Evolutionary conservation across 805 yeast species (phyloP).

Genomic region (Lipomyces lipofer): DNA sequence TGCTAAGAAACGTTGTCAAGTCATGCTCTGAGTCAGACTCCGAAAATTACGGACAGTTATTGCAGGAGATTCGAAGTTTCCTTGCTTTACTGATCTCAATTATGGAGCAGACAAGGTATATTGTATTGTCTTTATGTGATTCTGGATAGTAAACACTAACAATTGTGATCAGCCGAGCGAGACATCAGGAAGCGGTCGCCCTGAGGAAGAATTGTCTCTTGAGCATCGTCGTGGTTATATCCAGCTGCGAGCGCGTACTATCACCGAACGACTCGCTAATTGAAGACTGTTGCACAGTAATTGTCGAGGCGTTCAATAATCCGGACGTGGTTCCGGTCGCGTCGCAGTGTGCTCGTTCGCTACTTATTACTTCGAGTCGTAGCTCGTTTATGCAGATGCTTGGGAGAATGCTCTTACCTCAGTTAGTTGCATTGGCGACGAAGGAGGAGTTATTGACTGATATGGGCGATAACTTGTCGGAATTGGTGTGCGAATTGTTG

Average conservation of each 20-base stretch:
- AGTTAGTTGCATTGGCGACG: slow-evolving; percentile 42
- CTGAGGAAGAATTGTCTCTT: slow-evolving; percentile 42
- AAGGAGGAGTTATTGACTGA: slow-evolving; percentile 32
- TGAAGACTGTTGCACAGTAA: slow-evolving; percentile 38
- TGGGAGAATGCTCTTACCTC: slow-evolving; percentile 50
- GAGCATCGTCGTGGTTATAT: slow-evolving; percentile 49
- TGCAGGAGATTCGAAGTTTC: slow-evolving; percentile 32
- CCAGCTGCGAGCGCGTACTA: slow-evolving; percentile 44
- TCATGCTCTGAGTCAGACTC: slow-evolving; percentile 24
- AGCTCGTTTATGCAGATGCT: slow-evolving; percentile 42
- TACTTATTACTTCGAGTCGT: slow-evolving; percentile 46
- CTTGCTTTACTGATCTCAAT: slow-evolving; percentile 20
- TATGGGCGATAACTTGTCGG: slow-evolving; percentile 41
- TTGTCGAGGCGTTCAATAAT: slow-evolving; percentile 43
- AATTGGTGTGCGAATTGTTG: slow-evolving; percentile 51
- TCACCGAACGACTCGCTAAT: slow-evolving; percentile 43
- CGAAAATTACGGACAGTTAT: slow-evolving; percentile 25
- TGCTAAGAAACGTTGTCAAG: slow-evolving; percentile 41
- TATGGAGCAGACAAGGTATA: slow-evolving; percentile 15
- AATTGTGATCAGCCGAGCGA: slow-evolving; percentile 15
- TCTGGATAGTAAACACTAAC: slow-evolving; percentile 23
- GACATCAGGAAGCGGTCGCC: slow-evolving; percentile 23
- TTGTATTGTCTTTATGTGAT: too few species aligned
- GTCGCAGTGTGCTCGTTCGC: slow-evolving; percentile 62
- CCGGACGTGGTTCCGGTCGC: slow-evolving; percentile 46